These are phyloP conservation scores for Russula vinacea DNA, from an alignment of 768 basidiomycete species.

Conservation along the genomic window DNA sequence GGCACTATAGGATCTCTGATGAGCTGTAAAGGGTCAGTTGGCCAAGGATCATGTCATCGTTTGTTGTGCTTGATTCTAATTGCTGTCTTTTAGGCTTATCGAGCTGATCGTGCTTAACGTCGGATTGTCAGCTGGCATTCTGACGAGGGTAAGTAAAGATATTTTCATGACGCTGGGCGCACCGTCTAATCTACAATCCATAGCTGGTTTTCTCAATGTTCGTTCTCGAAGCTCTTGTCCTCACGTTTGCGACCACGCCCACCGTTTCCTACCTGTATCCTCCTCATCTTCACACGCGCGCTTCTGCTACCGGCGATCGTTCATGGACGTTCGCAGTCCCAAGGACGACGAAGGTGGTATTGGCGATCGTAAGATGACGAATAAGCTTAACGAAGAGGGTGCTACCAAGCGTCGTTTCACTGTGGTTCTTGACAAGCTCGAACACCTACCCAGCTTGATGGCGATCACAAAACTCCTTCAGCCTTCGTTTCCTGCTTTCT, in stretches of 20 bases:
- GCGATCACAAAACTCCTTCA: slow-evolving; percentile 81
- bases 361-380: not conserved
- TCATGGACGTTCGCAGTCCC: slow-evolving; percentile 40
- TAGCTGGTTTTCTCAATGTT: slow-evolving; percentile 89
- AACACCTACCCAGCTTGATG: slow-evolving; percentile 89
- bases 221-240: slow-evolving; percentile 74
- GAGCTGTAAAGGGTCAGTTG: slow-evolving; percentile 85
- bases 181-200: not conserved
- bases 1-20: slow-evolving; percentile 86
- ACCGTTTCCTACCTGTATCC: slow-evolving; percentile 67
- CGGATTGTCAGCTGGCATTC: slow-evolving; percentile 75
- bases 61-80: not conserved
- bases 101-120: slow-evolving; percentile 97
- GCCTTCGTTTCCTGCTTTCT: slow-evolving; percentile 32
- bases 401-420: slow-evolving; percentile 64
- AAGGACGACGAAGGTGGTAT: slow-evolving; percentile 16
- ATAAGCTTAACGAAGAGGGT: slow-evolving; percentile 18
- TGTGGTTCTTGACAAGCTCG: slow-evolving; percentile 85
- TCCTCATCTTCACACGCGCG: slow-evolving; percentile 52
- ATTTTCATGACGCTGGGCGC: not conserved
- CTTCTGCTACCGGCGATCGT: slow-evolving; percentile 47
- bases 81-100: slow-evolving; percentile 54
- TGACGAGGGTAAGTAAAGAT: slow-evolving; percentile 47
- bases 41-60: not conserved
- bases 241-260: slow-evolving; percentile 87